These are phyloP conservation scores for Stemphylium vesicarium DNA, from an alignment of 2,329 filamentous ascomycete species.

Conservation along the genomic window DNA sequence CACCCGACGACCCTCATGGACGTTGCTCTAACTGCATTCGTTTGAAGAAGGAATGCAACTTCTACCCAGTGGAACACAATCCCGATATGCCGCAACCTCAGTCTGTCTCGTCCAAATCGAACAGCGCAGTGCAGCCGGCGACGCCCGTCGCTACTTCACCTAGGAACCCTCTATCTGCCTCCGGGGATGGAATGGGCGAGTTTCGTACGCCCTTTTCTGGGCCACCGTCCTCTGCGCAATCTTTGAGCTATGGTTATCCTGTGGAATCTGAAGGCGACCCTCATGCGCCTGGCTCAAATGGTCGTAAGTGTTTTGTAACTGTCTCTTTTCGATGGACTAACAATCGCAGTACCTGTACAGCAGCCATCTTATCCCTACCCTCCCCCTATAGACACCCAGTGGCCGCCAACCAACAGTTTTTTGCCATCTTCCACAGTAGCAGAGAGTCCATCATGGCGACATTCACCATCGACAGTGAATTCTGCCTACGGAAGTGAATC, in stretches of 20 bases:
- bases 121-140: slow-evolving; percentile 49
- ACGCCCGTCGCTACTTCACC: slow-evolving; percentile 60
- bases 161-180: slow-evolving; percentile 31
- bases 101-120: slow-evolving; percentile 52
- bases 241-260: slow-evolving; percentile 33
- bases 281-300: slow-evolving; percentile 29
- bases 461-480: slow-evolving; percentile 43
- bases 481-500: slow-evolving; percentile 47
- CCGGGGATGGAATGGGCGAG: slow-evolving; percentile 41
- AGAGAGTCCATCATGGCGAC: slow-evolving; percentile 47
- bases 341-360: slow-evolving; percentile 37
- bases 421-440: slow-evolving; percentile 45
- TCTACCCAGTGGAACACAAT: slow-evolving; percentile 84
- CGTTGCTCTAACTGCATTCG: slow-evolving; percentile 93
- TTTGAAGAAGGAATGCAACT: slow-evolving; percentile 92
- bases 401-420: slow-evolving; percentile 39
- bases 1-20: slow-evolving; percentile 72
- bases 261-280: slow-evolving; percentile 37
- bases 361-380: slow-evolving; percentile 43
- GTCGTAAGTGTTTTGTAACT: slow-evolving; percentile 29
- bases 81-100: slow-evolving; percentile 58
- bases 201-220: slow-evolving; percentile 38
- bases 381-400: slow-evolving; percentile 46
- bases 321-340: slow-evolving; percentile 20
- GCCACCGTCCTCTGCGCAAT: slow-evolving; percentile 16